Evolutionary conservation across 345 rosid species (phyloP).

Genomic region (Dipteronia dyeriana): DNA sequence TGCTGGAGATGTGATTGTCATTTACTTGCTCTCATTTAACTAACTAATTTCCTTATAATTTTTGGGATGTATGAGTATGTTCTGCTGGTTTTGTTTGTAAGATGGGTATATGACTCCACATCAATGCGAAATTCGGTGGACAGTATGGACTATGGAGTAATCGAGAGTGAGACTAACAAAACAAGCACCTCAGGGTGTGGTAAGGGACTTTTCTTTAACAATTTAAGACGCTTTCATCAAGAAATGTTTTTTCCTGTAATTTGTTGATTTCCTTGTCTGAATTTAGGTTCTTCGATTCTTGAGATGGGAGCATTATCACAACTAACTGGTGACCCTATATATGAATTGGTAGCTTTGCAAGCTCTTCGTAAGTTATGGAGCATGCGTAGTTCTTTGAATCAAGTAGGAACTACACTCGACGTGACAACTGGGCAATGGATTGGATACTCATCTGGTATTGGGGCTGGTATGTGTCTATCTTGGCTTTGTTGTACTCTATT

Average conservation of each 20-base stretch:
- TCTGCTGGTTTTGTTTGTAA: constrained; percentile 41
- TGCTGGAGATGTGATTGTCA: neutral
- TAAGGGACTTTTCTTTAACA: constrained; percentile 36
- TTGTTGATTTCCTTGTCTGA: constrained; percentile 13
- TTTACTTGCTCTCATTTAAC: constrained; percentile 7
- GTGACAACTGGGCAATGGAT: constrained; percentile 85
- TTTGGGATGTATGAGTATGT: constrained; percentile 33
- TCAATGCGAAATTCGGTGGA: constrained; percentile 55
- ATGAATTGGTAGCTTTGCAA: constrained; percentile 80
- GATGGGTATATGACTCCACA: constrained; percentile 51
- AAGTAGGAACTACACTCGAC: constrained; percentile 85
- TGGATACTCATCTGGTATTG: constrained; percentile 89
- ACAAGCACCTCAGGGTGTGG: constrained; percentile 99
- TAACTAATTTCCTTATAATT: constrained; percentile 22
- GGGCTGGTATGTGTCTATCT: constrained; percentile 69
- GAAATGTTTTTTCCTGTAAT: constrained; percentile 25
- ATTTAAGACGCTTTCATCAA: neutral
- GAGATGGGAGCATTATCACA: constrained; percentile 97
- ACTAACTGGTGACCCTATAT: constrained; percentile 85
- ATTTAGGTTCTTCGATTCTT: constrained; percentile 83
- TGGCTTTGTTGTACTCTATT: constrained; percentile 8
- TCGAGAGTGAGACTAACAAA: constrained; percentile 79
- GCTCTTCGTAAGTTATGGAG: constrained; percentile 93
- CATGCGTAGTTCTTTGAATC: constrained; percentile 89
- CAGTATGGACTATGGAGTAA: constrained; percentile 97